Evolutionary conservation across 202 grass and related monocot genomes (phyloP).

Genomic region (Panicum hallii): DNA sequence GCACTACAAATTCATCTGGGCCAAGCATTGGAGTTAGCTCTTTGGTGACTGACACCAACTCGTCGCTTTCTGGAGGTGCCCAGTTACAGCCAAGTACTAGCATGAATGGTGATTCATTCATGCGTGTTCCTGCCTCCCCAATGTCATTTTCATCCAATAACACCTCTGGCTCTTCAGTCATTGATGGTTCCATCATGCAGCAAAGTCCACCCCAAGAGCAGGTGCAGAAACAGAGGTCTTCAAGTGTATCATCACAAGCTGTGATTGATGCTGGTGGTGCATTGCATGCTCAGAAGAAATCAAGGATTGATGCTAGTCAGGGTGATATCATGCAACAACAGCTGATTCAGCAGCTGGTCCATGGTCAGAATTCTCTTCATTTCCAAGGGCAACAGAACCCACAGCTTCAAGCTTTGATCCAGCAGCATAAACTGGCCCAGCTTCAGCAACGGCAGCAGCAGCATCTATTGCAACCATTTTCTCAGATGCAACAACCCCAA

Average conservation of each 20-base stretch:
- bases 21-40: slow-evolving; percentile 83
- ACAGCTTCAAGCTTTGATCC: slow-evolving; percentile 82
- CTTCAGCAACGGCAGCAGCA: slow-evolving; percentile 65
- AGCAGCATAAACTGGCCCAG: slow-evolving; percentile 75
- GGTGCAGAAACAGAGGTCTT: slow-evolving; percentile 73
- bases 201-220: slow-evolving; percentile 77
- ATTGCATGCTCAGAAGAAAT: slow-evolving; percentile 82
- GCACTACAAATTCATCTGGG: slow-evolving; percentile 73
- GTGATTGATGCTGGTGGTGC: slow-evolving; percentile 41
- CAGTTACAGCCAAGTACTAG: slow-evolving; percentile 80
- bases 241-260: slow-evolving; percentile 89
- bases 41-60: slow-evolving; percentile 84
- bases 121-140: slow-evolving; percentile 83
- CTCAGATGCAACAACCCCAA: slow-evolving; percentile 57
- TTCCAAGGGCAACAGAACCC: slow-evolving; percentile 60
- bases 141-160: slow-evolving; percentile 98
- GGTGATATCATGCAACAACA: slow-evolving; percentile 73
- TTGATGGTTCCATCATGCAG: slow-evolving; percentile 92
- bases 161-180: slow-evolving; percentile 85
- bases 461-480: slow-evolving; percentile 62
- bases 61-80: slow-evolving; percentile 71
- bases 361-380: slow-evolving; percentile 53
- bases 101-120: slow-evolving; percentile 82
- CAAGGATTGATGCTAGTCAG: slow-evolving; percentile 68
- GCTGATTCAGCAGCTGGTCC: slow-evolving; percentile 77